Evolutionary conservation across 768 basidiomycete genomes (phyloP).

Genomic region (Rubroboletus pulcherrimus): DNA sequence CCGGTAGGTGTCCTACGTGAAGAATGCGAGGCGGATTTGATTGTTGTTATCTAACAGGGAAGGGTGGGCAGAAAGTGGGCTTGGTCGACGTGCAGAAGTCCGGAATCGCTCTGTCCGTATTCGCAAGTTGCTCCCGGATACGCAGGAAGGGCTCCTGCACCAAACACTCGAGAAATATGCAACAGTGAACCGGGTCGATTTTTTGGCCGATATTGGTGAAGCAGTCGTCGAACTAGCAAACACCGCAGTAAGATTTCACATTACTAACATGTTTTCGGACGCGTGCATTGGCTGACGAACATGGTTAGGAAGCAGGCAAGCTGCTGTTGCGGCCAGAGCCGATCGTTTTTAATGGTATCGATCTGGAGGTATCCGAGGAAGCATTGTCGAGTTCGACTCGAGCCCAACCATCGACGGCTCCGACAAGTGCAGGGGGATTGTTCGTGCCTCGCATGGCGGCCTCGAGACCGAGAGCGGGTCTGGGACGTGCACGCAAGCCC

Average conservation of each 20-base stretch:
- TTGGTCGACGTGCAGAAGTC: constrained; percentile 51
- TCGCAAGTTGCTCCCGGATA: constrained; percentile 64
- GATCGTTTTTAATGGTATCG: constrained; percentile 61
- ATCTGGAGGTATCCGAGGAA: constrained; percentile 60
- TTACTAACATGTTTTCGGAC: not conserved
- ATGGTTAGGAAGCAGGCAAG: constrained; percentile 74
- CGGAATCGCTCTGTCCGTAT: constrained; percentile 74
- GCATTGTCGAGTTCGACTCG: constrained; percentile 31
- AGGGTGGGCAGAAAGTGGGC: constrained; percentile 49
- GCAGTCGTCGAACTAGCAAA: constrained; percentile 65
- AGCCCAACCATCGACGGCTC: constrained; percentile 30
- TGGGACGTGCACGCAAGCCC: constrained; percentile 54
- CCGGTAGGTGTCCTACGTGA: constrained; percentile 38
- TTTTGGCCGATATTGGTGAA: constrained; percentile 59
- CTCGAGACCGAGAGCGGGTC: constrained; percentile 67
- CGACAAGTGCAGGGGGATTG: constrained; percentile 42
- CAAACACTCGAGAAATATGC: constrained; percentile 81
- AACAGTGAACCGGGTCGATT: constrained; percentile 66
- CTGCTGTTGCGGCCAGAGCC: constrained; percentile 70
- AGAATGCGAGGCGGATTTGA: not conserved
- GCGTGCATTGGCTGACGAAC: not conserved
- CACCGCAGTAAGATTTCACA: constrained; percentile 48
- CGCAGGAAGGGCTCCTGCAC: constrained; percentile 90
- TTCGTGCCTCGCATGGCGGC: constrained; percentile 67
- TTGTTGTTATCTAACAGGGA: constrained; percentile 29